A percentile compares a stretch with the other conserved stretches of the same genome.
Conservation (phyloP, 306 rosid genomes). For the Sechiopsis laciniata region DNA sequence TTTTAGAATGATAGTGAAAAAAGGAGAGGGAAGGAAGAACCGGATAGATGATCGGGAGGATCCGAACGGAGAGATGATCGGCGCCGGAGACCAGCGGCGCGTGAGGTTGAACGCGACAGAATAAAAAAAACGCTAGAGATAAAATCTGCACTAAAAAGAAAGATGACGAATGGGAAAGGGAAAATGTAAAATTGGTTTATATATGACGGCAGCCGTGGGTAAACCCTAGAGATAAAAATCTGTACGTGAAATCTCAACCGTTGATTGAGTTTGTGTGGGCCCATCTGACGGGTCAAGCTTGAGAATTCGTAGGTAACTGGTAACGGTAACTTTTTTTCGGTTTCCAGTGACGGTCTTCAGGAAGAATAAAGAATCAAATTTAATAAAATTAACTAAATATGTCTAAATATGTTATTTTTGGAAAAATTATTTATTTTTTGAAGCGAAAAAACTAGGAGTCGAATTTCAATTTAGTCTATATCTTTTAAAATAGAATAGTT, state of each 20-base stretch:
- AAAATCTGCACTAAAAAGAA: conserved; percentile 34
- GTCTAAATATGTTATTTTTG: no score
- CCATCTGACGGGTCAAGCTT: conserved; percentile 27
- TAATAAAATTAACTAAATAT: neutral
- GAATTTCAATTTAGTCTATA: no score
- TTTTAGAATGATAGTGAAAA: neutral
- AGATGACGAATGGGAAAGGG: neutral
- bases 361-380: conserved; percentile 10
- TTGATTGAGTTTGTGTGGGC: conserved; percentile 25
- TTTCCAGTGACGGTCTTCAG: neutral
- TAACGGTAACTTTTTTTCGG: conserved; percentile 18
- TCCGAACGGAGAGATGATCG: neutral
- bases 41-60: conserved; percentile 9
- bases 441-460: no score
- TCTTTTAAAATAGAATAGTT: no score
- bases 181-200: neutral
- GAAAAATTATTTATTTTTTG: no score
- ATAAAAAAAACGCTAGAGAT: conserved; percentile 7
- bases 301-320: conserved; percentile 9
- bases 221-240: conserved; percentile 22
- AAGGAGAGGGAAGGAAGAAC: conserved; percentile 20
- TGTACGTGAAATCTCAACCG: conserved; percentile 3
- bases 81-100: conserved; percentile 35
- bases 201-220: conserved; percentile 1
- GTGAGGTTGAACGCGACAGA: conserved; percentile 16